Evolutionary conservation across 2,329 filamentous ascomycete genomes (phyloP).

Genomic region (Teratosphaeria destructans): DNA sequence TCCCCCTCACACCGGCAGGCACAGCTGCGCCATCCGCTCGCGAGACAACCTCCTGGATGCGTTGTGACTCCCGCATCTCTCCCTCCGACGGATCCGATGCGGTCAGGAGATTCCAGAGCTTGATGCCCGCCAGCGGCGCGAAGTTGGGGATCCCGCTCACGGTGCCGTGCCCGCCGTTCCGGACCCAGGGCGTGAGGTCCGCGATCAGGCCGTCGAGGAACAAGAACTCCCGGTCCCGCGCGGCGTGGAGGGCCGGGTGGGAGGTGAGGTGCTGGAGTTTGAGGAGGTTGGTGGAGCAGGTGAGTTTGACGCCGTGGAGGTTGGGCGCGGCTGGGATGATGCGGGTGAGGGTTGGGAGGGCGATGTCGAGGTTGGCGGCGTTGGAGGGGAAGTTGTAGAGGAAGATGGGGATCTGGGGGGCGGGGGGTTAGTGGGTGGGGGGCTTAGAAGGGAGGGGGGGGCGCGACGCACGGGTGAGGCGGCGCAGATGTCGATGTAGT

Average conservation of each 20-base stretch:
- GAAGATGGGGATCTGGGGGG: not conserved
- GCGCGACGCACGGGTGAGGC: not conserved
- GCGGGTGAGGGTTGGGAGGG: not conserved
- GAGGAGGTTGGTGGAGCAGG: not conserved
- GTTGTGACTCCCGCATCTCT: not conserved
- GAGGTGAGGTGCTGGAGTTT: not conserved
- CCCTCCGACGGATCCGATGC: not conserved
- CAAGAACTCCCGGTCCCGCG: not conserved
- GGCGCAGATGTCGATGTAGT: not conserved
- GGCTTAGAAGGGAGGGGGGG: not conserved
- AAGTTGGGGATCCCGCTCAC: not conserved
- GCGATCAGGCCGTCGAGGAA: not conserved
- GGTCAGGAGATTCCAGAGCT: not conserved
- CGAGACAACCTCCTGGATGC: not conserved
- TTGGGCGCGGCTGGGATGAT: not conserved
- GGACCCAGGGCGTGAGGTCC: not conserved
- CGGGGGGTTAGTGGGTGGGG: not conserved
- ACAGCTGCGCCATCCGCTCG: not conserved
- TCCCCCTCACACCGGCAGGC: not conserved
- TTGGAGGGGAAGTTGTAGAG: conserved; percentile 1
- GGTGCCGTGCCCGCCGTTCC: not conserved
- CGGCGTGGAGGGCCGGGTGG: not conserved
- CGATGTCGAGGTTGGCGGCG: not conserved
- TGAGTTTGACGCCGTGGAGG: not conserved
- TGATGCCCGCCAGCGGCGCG: not conserved